Evolutionary conservation across 495 filamentous ascomycete genomes (phyloP), one percentile per base, ranked within the genome.

Genomic region (Mytilinidion resinicola): DNA sequence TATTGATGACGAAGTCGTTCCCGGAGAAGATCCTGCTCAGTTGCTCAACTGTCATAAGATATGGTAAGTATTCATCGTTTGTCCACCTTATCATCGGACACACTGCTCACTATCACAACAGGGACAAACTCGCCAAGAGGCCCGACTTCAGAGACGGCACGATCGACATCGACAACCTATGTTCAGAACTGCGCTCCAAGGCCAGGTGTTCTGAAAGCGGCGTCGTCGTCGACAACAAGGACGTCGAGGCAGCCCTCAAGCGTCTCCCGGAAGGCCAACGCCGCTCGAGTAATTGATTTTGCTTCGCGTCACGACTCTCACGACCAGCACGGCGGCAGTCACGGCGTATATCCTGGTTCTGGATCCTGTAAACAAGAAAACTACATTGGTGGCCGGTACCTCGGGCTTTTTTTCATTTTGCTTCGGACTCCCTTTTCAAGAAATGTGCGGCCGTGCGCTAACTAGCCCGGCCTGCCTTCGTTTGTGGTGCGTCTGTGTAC

Each of bases 131-230:
- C 36, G 87, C 92, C 76, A 80, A 80, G 21, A 93, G 91, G 71
- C 86, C 90, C 50, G 89, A 85, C 67, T 93, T 93, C 67, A 86
- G 87, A 64, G 85, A 81, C 48, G 91, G 90, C 63, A 88, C 92
- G 61, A 83, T 96, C 59, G 93, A 99, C 63, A 86, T 99, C 63
- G 95, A 99, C 68, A 81, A 82, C 53, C 80, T 99, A 11, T 99
- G 95, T 73, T 84, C 86, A 6, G 91, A 99, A 61, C 81, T 99
- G n/a, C 86, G 91, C 56, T 86, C 87, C 66, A 99, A 99, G 74
- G 95, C 95, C 46, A 91, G 91, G 69, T 99, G 95, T 69, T 95
- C 90, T 1, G 93, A 95, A 67, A 83, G 79, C 25, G 92, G 93
- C 30, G 88, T 92, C n/a, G 90, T 96, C 20, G 87, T 98, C 49